Base-by-base conservation (phyloP, 208 protist species). In the Leishmania amazonensis region DNA sequence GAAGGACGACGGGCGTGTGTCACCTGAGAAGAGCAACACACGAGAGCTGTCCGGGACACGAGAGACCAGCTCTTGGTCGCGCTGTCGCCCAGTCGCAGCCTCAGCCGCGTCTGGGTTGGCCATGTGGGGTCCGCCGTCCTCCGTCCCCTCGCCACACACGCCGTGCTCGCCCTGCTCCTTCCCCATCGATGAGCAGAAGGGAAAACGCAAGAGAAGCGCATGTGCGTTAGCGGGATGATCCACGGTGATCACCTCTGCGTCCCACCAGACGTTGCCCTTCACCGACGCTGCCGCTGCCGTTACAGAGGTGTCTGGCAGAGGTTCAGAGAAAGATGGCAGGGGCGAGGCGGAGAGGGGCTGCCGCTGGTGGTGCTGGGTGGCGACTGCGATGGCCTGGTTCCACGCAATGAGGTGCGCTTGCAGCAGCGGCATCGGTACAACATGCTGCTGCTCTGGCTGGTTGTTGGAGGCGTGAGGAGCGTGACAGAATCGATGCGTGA, bases 11-110 rank as follows among this genome's bases (percentile, higher is more conserved):
- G 93, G 96, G 13, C 93, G 83, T 17, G 97, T 99, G 89, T 99
- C 97, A 31, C 96, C 97, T 6, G 95, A 98, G 80, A 97, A 99
- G 35, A 96, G 85, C 21, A 98, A 81, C 45, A 92, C 88, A 64
- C 87, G 87, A 15, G 92, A 91, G 35, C n/a, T 71, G 38, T 79
- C 54, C 13, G 83, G 83, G 71, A 53, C 42, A 15, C 42, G 7
- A 7, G 68, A 49, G 28, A 73, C 9, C 13, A 7, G 42, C 35
- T 51, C 42, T 35, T 15, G 40, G 1, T 8, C 4, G 45, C 8
- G 2, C 19, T 17, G 31, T n/a, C 42, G 38, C 35, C 42, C 42
- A 73, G 68, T 35, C 24, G 42, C 40, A 73, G 68, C 73, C 73
- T 60, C n/a, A 35, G 51, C 73, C 19, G 17, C 73, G 51, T 47